Conservation (phyloP, 257 asterid genomes). For the Fraxinus pennsylvanica region DNA sequence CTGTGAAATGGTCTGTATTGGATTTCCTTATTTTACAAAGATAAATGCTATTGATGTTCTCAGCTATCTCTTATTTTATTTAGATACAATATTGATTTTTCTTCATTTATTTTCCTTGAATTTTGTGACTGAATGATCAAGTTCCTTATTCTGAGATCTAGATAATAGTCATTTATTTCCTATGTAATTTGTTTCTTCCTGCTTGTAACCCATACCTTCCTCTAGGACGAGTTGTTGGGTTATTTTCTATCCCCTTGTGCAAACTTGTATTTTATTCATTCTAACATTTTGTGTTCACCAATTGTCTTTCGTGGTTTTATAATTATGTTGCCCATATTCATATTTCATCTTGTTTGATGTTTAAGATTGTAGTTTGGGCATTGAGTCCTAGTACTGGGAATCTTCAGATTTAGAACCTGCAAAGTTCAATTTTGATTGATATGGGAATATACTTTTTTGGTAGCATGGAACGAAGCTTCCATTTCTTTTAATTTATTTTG, state of each 20-base stretch:
- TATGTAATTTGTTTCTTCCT: not conserved
- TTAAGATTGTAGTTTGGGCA: slow-evolving; percentile 3
- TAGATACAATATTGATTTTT: not conserved
- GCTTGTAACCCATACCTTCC: not conserved
- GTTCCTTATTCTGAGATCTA: slow-evolving; percentile 2
- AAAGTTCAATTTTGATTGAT: not conserved
- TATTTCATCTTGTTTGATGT: not conserved
- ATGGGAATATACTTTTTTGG: slow-evolving; percentile 5
- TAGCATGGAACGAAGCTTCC: slow-evolving; percentile 1
- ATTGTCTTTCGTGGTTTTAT: not conserved
- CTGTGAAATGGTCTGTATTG: slow-evolving; percentile 80
- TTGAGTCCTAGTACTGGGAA: slow-evolving; percentile 2
- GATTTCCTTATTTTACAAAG: slow-evolving; percentile 19
- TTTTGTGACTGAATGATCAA: slow-evolving; percentile 1
- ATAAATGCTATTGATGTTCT: slow-evolving; percentile 4
- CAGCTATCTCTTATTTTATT: slow-evolving; percentile 16
- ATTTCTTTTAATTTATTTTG: not conserved
- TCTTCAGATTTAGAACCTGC: slow-evolving; percentile 4
- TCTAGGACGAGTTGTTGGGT: not conserved
- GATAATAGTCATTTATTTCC: not conserved
- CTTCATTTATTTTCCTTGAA: not conserved
- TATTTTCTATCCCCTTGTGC: not conserved
- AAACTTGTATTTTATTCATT: not conserved
- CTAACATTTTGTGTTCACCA: not conserved
- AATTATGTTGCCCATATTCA: not conserved